phyloP scores from a whole-genome alignment of 345 rosid species.

The Hibiscus syriacus region DNA sequence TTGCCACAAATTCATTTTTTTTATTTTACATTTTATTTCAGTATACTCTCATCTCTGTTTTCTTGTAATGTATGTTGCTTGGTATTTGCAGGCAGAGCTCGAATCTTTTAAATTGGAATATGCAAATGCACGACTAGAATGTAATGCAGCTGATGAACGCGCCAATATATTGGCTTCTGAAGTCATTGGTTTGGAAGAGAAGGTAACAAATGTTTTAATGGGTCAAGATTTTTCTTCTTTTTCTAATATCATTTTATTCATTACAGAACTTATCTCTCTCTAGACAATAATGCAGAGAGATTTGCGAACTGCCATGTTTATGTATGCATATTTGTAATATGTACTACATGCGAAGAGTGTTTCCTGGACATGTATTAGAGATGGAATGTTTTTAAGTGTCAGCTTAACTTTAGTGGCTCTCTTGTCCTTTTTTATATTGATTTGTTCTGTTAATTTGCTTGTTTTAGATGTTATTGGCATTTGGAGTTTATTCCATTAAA shows the following conservation, averaged over 20 bases:
- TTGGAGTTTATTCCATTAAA: slow-evolving; percentile 4
- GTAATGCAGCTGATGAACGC: slow-evolving; percentile 88
- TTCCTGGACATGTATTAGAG: neutral
- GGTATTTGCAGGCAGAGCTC: slow-evolving; percentile 64
- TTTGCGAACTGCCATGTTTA: neutral
- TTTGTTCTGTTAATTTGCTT: slow-evolving; percentile 11
- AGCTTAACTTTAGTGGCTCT: neutral
- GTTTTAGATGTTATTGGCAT: slow-evolving; percentile 8
- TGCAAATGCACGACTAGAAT: slow-evolving; percentile 69
- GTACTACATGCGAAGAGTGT: neutral
- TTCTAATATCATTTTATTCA: neutral
- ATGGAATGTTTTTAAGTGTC: neutral
- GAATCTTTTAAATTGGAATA: slow-evolving; percentile 67
- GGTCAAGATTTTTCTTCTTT: neutral
- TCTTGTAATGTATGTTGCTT: slow-evolving; percentile 6
- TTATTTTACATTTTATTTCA: neutral
- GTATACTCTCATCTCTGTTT: slow-evolving; percentile 6
- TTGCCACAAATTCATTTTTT: neutral
- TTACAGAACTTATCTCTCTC: neutral
- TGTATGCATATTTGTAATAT: neutral
- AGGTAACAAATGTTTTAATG: slow-evolving; percentile 38
- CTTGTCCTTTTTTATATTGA: neutral
- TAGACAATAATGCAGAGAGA: neutral
- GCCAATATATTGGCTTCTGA: slow-evolving; percentile 90
- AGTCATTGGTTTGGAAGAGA: slow-evolving; percentile 97